Evolutionary conservation across 345 rosid genomes (phyloP).

Genomic region (Kandelia obovata): DNA sequence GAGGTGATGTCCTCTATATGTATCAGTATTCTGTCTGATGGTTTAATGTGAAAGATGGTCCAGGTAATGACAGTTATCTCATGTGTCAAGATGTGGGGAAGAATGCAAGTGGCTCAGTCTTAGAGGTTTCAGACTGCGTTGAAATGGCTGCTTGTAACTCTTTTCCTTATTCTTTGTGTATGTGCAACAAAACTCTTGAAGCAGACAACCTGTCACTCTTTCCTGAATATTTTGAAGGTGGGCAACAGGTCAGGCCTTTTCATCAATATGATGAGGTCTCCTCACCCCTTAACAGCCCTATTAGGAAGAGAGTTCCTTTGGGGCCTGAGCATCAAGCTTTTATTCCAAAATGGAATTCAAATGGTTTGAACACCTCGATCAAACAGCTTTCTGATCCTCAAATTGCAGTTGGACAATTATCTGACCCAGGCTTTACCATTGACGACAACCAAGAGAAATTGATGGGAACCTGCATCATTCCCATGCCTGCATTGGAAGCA

Average conservation of each 20-base stretch:
- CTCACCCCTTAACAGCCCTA: constrained; percentile 33
- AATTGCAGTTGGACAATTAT: constrained; percentile 1
- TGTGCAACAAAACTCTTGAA: constrained; percentile 26
- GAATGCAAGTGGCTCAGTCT: constrained; percentile 11
- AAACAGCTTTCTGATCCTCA: constrained; percentile 16
- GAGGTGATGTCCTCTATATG: neutral
- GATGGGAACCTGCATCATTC: constrained; percentile 55
- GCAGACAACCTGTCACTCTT: constrained; percentile 35
- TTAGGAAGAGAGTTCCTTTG: constrained; percentile 41
- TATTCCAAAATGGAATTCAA: constrained; percentile 43
- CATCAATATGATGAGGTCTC: constrained; percentile 32
- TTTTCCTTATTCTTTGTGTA: constrained; percentile 31
- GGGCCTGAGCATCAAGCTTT: constrained; percentile 61
- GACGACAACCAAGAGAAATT: constrained; percentile 17
- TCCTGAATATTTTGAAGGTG: constrained; percentile 44
- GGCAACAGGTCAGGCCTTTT: constrained; percentile 23
- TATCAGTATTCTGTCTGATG: neutral
- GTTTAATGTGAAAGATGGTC: constrained; percentile 16
- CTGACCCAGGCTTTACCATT: neutral
- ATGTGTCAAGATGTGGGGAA: constrained; percentile 26
- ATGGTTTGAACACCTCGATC: constrained; percentile 6
- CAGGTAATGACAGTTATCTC: constrained; percentile 21
- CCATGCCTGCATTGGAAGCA: constrained; percentile 44
- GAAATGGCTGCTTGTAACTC: constrained; percentile 20
- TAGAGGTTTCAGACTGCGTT: constrained; percentile 7